Evolutionary conservation across 1,284 basidiomycete species (phyloP).

Genomic region (Flammula alnicola): DNA sequence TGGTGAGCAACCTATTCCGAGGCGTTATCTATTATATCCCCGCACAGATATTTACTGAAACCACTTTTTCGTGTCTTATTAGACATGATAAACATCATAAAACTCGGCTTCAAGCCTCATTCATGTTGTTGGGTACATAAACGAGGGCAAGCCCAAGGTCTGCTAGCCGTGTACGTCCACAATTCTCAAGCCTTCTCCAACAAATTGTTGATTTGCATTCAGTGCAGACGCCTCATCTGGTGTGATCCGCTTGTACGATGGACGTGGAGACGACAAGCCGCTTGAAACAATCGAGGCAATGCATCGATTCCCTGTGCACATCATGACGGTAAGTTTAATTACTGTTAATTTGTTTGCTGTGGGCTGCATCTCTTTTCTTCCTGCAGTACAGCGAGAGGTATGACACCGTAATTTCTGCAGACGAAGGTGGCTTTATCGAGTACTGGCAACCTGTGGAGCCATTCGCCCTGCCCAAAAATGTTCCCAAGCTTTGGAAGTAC

Average conservation of each 20-base stretch:
- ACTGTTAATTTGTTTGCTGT: slow-evolving; percentile 10
- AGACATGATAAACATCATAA: slow-evolving; percentile 99
- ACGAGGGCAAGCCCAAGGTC: slow-evolving; percentile 83
- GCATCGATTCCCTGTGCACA: slow-evolving; percentile 87
- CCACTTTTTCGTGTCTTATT: no score
- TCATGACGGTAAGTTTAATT: slow-evolving; percentile 77
- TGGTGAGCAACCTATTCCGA: slow-evolving; percentile 63
- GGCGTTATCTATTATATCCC: no score
- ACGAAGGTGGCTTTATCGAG: slow-evolving; percentile 94
- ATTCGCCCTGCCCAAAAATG: slow-evolving; percentile 81
- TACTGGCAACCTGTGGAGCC: slow-evolving; percentile 94
- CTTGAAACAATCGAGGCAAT: slow-evolving; percentile 77
- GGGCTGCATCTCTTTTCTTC: not conserved
- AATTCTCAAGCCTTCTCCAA: slow-evolving; percentile 7
- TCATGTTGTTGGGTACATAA: slow-evolving; percentile 94
- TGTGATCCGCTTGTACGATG: slow-evolving; percentile 90
- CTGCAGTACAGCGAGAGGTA: slow-evolving; percentile 87
- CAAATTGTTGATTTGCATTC: slow-evolving; percentile 29
- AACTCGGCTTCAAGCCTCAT: slow-evolving; percentile 83
- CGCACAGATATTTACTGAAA: no score
- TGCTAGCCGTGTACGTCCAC: slow-evolving; percentile 84
- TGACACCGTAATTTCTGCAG: slow-evolving; percentile 92
- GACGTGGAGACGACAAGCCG: slow-evolving; percentile 81
- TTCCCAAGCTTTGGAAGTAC: slow-evolving; percentile 85
- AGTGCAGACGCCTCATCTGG: slow-evolving; percentile 83